A percentile compares a stretch with the other conserved stretches of the same genome.
phyloP scores from a whole-genome alignment of 2,329 filamentous ascomycete genomes.

The Diaporthe nobilis region DNA sequence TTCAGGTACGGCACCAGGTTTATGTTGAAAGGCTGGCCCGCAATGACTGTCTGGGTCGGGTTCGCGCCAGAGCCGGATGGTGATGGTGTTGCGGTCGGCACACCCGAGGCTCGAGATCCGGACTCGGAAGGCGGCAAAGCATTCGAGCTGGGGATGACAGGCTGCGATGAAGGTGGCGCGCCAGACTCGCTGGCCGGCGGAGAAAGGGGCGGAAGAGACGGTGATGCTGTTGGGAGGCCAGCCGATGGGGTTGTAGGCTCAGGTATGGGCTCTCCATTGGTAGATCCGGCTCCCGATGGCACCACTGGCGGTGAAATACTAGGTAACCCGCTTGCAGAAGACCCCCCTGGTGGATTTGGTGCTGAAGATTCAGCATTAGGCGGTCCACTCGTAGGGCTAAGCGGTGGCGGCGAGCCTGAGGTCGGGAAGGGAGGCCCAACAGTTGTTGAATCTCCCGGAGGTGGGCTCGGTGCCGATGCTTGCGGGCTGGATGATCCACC shows the following conservation, averaged over 20 bases:
- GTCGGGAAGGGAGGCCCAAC: too few species aligned
- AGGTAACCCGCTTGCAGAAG: background rate
- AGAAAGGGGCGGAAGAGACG: background rate
- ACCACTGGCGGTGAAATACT: background rate
- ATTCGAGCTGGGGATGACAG: background rate
- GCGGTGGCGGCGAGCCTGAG: background rate
- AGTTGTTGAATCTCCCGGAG: background rate
- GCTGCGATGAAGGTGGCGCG: background rate
- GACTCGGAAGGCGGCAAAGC: background rate
- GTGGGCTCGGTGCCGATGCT: background rate
- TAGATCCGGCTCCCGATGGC: background rate
- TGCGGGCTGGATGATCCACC: background rate
- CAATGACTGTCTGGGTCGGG: slow-evolving; percentile 7
- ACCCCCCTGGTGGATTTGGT: background rate
- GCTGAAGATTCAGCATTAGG: background rate
- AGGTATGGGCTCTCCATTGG: background rate
- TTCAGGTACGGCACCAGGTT: background rate
- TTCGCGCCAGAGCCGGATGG: background rate
- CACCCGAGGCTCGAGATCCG: background rate
- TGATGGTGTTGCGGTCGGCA: background rate
- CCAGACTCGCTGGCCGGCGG: background rate
- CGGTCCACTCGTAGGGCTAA: background rate
- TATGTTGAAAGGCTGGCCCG: slow-evolving; percentile 2
- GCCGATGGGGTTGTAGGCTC: background rate
- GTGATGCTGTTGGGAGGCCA: background rate